Evolutionary conservation across 2,329 filamentous ascomycete genomes (phyloP), one percentile per base, ranked within the genome.

Genomic region (Colletotrichum tropicicola): DNA sequence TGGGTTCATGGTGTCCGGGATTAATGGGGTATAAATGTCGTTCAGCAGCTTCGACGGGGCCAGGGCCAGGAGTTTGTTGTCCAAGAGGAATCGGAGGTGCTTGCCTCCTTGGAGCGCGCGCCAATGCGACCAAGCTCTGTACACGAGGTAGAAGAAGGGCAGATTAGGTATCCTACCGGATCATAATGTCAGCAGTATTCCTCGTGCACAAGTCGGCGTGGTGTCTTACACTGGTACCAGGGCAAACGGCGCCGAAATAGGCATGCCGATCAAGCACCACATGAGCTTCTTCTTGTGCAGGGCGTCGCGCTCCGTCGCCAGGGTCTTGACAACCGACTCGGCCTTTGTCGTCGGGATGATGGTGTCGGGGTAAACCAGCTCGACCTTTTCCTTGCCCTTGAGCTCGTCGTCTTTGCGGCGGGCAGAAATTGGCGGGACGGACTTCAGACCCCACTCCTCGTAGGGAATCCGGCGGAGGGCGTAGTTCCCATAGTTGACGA

Each of bases 361-460:
- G 51, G 86, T 87, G 48, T 85, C 81, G 0, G 96, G 96, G 74
- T 92, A 98, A 55, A 93, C 81, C 28, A 98, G 85, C 70, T 93
- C 88, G 66, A 93, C 87, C 71, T 87, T 89, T 53, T 89, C 86
- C 68, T 85, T 84, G 37, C 86, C 87, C 55, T 87, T 77, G 21
- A 89, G 73, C 70, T 92, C 88, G 55, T 92, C 89, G 51, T 86
- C 82, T 70, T 87, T 85, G 62, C 89, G 85, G 69, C 88, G 86
- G 61, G 88, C 82, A 43, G 89, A 93, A 70, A 97, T 83, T 21
- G 94, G 91, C 45, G 96, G 96, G 55, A 99, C 90, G 35, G 93
- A 97, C 81, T 98, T 98, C 70, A 99, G 85, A 0, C 93, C 94
- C 96, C 96, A 99, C 90, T 99, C 96, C 79, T 98, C 92, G 76